phyloP scores from a whole-genome alignment of 345 rosid species.

The Ricinus communis region DNA sequence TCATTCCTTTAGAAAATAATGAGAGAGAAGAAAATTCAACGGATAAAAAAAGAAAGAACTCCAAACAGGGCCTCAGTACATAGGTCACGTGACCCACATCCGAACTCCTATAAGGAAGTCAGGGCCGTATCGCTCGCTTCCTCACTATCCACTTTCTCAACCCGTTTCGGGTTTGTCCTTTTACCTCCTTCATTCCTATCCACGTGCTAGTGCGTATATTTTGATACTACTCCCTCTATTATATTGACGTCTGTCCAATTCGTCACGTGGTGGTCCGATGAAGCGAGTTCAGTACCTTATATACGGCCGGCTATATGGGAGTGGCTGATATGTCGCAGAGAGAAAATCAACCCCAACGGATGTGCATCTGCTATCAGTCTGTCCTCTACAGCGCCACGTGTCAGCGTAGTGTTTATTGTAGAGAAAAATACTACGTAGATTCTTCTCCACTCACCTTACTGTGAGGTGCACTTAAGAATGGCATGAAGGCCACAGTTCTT shows the following conservation, averaged over 20 bases:
- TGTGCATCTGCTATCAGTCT: neutral
- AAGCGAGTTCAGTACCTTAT: no score
- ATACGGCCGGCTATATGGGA: no score
- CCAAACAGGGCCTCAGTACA: conserved; percentile 21
- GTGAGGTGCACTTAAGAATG: neutral
- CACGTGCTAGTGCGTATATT: neutral
- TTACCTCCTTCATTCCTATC: neutral
- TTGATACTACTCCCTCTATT: neutral
- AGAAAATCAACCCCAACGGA: conserved; percentile 4
- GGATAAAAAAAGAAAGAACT: neutral
- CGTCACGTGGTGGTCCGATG: neutral
- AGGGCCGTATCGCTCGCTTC: conserved; percentile 14
- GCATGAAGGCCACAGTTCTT: no score
- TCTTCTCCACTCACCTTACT: neutral
- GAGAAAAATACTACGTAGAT: neutral
- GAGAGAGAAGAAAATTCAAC: no score
- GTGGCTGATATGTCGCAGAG: conserved; percentile 1
- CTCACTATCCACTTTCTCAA: neutral
- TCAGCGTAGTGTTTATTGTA: neutral
- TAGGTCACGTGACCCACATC: conserved; percentile 27
- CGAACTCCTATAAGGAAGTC: neutral
- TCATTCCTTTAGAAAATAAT: no score
- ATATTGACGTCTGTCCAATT: neutral
- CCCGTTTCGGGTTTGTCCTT: conserved; percentile 8
- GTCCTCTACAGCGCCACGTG: conserved; percentile 16